These are phyloP conservation scores for Morella rubra DNA, from an alignment of 306 rosid genomes.

Conservation along the genomic window DNA sequence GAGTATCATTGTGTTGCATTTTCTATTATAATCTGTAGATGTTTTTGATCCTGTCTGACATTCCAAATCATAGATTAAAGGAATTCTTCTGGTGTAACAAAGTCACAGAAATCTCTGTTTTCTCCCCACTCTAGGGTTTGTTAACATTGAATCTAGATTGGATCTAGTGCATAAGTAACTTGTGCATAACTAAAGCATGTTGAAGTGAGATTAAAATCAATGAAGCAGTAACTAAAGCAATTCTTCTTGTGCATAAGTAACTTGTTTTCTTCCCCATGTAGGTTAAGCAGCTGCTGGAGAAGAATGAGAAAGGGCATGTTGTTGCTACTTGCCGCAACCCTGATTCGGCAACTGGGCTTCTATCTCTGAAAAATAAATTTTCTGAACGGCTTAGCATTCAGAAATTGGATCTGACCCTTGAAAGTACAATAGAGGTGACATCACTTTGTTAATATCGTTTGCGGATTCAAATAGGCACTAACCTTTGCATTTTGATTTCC, in stretches of 20 bases:
- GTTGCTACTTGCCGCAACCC: constrained; percentile 91
- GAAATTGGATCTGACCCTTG: constrained; percentile 70
- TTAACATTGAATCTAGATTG: not conserved
- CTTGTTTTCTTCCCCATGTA: constrained; percentile 28
- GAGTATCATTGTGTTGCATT: not conserved
- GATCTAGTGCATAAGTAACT: not conserved
- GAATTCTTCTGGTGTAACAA: not conserved
- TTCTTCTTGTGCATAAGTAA: constrained; percentile 15
- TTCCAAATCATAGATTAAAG: not conserved
- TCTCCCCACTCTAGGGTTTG: not conserved
- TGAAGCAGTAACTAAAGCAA: not conserved
- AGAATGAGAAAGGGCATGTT: constrained; percentile 71
- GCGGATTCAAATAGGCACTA: not conserved
- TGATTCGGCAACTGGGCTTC: constrained; percentile 57
- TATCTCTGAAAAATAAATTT: constrained; percentile 57
- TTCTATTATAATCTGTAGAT: not conserved
- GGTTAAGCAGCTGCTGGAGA: constrained; percentile 85
- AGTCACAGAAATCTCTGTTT: not conserved
- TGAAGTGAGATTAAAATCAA: not conserved
- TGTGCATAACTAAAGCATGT: too few species aligned
- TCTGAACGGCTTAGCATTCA: constrained; percentile 56
- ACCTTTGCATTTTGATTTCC: not conserved
- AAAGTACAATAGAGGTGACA: constrained; percentile 81
- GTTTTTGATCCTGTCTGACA: not conserved
- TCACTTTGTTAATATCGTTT: not conserved